Evolutionary conservation across 202 grass and related monocot genomes (phyloP), one percentile per base, ranked within the genome.

Genomic region (Brachypodium distachyon): DNA sequence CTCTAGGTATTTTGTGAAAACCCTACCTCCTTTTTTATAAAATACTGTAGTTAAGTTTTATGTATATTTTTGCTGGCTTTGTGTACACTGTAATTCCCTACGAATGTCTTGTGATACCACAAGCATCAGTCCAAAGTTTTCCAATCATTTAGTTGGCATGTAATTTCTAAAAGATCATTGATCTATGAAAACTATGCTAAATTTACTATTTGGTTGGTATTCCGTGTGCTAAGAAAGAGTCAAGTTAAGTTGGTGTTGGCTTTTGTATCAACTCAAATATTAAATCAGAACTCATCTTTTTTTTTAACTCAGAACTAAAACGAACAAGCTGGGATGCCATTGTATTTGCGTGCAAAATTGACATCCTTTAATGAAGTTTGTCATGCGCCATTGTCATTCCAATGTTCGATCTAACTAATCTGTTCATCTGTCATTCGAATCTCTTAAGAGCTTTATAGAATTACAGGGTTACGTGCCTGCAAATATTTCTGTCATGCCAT

Each of bases 351-450:
- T 72, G 32, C 17, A 62, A 72, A 77, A 72, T 13, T 73, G 42
- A 54, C 69, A 67, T 74, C 60, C 48, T 12, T 38, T n/a, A 63
- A 53, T 31, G 23, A 22, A 73, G 26, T 46, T 18, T 12, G 18
- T 43, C 44, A 32, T 55, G 44, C 44, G 60, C 37, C 52, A 22
- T 65, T 9, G 18, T 73, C 32, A 28, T 66, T 55, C 6, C 8
- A 31, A 36, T 64, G 16, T 4, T 12, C 5, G 9, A 74, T 42
- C 16, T 44, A 67, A 36, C 40, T 43, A 12, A 37, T 67, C 2
- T 67, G 4, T 67, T 78, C 22, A 43, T 42, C 39, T 78, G 14
- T 54, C n/a, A 72, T 82, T 26, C 60, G 73, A 78, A 44, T 58
- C 62, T 21, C n/a, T 46, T 43, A 73, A 74, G 32, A 65, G 38